Evolutionary conservation across 2,329 filamentous ascomycete genomes (phyloP).

Genomic region (Dactylellina leptospora): DNA sequence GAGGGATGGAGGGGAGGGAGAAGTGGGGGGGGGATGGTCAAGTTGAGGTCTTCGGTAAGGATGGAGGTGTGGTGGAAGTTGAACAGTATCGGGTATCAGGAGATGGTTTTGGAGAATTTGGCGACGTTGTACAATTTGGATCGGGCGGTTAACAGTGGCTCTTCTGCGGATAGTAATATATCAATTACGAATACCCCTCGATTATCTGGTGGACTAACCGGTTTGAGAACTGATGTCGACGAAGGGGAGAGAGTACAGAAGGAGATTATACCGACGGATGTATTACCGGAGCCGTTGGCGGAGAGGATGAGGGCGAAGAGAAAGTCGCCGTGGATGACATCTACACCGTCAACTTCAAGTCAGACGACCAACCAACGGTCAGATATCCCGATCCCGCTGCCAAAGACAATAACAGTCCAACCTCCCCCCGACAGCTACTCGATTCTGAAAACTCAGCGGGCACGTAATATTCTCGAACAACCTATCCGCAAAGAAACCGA

Average conservation of each 20-base stretch:
- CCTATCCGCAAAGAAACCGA: not conserved
- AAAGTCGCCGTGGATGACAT: constrained; percentile 22
- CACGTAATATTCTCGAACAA: constrained; percentile 6
- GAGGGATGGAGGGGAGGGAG: not conserved
- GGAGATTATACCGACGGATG: not conserved
- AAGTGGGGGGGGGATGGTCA: not conserved
- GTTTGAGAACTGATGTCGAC: no score
- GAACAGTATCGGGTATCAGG: constrained; percentile 3
- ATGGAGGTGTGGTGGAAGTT: not conserved
- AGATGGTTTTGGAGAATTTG: constrained; percentile 13
- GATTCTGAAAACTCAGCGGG: not conserved
- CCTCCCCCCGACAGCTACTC: not conserved
- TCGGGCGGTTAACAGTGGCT: no score
- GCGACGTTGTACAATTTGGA: constrained; percentile 9
- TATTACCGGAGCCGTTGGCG: not conserved
- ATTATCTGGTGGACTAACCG: no score
- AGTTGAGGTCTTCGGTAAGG: not conserved
- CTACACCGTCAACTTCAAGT: not conserved
- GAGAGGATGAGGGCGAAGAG: constrained; percentile 5
- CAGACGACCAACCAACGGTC: not conserved
- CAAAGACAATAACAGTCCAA: not conserved
- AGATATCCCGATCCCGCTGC: not conserved
- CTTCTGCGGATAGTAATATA: no score
- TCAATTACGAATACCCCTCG: no score
- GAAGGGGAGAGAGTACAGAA: no score